Evolutionary conservation across 176 grass and related monocot species (phyloP).

Genomic region (Areca catechu): DNA sequence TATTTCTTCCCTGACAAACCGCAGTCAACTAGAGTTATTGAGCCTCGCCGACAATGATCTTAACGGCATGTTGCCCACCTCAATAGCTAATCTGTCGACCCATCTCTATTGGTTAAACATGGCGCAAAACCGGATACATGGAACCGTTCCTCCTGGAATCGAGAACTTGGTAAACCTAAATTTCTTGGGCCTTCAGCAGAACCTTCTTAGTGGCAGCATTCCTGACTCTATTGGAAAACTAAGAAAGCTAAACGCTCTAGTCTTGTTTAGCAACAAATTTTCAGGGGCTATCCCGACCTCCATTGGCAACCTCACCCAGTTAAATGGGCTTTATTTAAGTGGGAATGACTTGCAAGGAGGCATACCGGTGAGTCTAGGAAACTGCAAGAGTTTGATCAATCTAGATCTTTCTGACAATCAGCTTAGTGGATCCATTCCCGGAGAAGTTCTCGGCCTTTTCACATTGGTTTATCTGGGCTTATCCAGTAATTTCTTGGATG

Average conservation of each 20-base stretch:
- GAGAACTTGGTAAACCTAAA: conserved; percentile 22
- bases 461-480: too few relatives aligned
- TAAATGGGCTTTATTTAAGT: too few relatives aligned
- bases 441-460: conserved; percentile 6
- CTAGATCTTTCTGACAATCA: conserved; percentile 28
- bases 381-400: background rate
- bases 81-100: conserved; percentile 18
- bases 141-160: conserved; percentile 11
- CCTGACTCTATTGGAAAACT: too few relatives aligned
- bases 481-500: too few relatives aligned
- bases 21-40: background rate
- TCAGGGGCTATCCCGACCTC: too few relatives aligned
- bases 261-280: too few relatives aligned
- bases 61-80: conserved; percentile 3
- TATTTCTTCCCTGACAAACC: conserved; percentile 13
- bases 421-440: conserved; percentile 20
- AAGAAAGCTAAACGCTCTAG: too few relatives aligned
- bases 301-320: too few relatives aligned
- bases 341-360: too few relatives aligned
- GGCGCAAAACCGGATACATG: conserved; percentile 8
- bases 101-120: background rate
- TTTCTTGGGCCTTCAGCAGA: conserved; percentile 14
- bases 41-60: background rate
- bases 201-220: too few relatives aligned
- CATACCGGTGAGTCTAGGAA: too few relatives aligned